phyloP scores from a whole-genome alignment of 345 rosid genomes.

The Salix dunnii region DNA sequence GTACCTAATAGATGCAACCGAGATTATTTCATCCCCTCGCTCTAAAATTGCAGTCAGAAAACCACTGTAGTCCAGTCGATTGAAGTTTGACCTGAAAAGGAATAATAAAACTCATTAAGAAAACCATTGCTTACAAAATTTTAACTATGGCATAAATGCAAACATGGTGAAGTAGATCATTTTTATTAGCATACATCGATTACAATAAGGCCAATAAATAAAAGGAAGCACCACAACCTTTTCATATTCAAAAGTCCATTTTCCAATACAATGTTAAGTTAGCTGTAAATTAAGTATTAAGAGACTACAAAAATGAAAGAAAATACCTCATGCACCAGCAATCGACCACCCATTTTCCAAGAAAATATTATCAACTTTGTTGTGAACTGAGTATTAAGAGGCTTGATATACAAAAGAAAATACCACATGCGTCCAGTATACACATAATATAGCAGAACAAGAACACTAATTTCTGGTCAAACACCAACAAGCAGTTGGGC shows the following conservation, averaged over 20 bases:
- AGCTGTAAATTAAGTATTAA: not conserved
- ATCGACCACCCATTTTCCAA: not conserved
- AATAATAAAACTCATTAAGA: not conserved
- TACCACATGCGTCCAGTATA: not conserved
- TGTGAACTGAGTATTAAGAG: not conserved
- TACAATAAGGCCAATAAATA: not conserved
- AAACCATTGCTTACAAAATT: not conserved
- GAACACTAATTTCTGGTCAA: not conserved
- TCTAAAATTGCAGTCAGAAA: conserved; percentile 78
- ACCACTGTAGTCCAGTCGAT: conserved; percentile 65
- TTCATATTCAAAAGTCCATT: not conserved
- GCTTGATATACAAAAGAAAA: not conserved
- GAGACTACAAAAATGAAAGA: not conserved
- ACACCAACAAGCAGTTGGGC: not conserved
- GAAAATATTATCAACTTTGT: not conserved
- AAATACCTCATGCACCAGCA: not conserved
- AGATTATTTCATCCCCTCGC: conserved; percentile 76
- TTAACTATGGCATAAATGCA: not conserved
- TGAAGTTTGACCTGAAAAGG: conserved; percentile 75
- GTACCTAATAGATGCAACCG: conserved; percentile 90
- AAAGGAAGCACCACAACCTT: not conserved
- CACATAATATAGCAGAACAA: not conserved
- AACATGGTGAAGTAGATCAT: not conserved
- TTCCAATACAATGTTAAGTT: not conserved
- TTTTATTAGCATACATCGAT: not conserved